A percentile compares a stretch with the other conserved stretches of the same genome.
phyloP scores from a whole-genome alignment of 371 early-diverging fungal genomes.

The Thermomucor indicae-seudaticae region DNA sequence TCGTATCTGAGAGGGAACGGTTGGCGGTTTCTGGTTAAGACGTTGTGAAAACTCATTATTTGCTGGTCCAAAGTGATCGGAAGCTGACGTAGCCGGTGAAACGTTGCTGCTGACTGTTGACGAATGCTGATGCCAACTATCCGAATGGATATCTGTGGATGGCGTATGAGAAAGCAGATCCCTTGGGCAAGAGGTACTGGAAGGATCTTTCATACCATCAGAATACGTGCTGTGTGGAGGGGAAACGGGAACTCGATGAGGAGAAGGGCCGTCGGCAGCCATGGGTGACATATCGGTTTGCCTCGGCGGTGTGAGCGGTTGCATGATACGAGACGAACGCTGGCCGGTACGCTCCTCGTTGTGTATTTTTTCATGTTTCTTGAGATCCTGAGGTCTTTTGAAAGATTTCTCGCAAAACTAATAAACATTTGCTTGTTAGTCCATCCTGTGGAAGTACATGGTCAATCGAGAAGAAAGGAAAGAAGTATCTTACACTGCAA shows the following conservation, averaged over 20 bases:
- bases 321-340: constrained; percentile 1
- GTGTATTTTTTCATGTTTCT: constrained; percentile 85
- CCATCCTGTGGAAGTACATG: background rate
- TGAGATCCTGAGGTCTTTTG: constrained; percentile 87
- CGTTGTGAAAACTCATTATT: too few species aligned
- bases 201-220: constrained; percentile 11
- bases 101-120: constrained; percentile 1
- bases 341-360: constrained; percentile 30
- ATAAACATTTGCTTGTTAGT: background rate
- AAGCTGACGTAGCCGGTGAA: constrained; percentile 4
- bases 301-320: constrained; percentile 18
- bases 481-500: constrained; percentile 52
- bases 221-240: constrained; percentile 33
- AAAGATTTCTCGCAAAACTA: constrained; percentile 74
- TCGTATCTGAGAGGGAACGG: constrained; percentile 3
- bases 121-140: background rate
- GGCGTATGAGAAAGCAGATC: background rate
- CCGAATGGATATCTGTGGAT: too few species aligned
- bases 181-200: too few species aligned
- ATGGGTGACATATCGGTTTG: constrained; percentile 6
- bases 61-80: background rate
- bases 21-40: constrained; percentile 35
- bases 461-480: background rate
- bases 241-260: constrained; percentile 16
- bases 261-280: constrained; percentile 1